These are phyloP conservation scores for Centrapalus pauciflorus DNA, from an alignment of 129 eudicot species.

Conservation along the genomic window DNA sequence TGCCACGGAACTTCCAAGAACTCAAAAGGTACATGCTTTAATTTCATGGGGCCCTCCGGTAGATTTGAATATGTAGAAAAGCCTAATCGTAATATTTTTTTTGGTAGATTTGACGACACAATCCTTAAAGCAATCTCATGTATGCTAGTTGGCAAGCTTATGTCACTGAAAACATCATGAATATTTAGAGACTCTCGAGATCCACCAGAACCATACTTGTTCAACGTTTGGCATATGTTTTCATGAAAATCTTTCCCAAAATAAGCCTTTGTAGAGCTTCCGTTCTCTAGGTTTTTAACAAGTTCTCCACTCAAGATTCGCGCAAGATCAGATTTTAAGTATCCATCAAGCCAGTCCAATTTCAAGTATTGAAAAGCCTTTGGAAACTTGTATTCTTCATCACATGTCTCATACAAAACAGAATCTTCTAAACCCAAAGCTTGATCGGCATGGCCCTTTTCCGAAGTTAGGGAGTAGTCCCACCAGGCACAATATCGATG, in stretches of 20 bases:
- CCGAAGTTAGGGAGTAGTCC: slow-evolving; percentile 31
- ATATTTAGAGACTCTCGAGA: slow-evolving; percentile 16
- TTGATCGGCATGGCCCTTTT: slow-evolving; percentile 29
- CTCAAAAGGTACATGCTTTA: slow-evolving; percentile 30
- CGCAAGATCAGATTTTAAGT: slow-evolving; percentile 32
- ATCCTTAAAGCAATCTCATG: slow-evolving; percentile 53
- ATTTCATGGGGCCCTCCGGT: slow-evolving; percentile 12
- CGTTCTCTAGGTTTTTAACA: slow-evolving; percentile 1
- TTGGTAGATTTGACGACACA: slow-evolving; percentile 48
- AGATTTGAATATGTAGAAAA: slow-evolving; percentile 45
- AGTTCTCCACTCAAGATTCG: slow-evolving; percentile 23
- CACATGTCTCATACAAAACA: slow-evolving; percentile 32
- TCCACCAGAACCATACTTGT: slow-evolving; percentile 24
- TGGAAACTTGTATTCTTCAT: slow-evolving; percentile 30
- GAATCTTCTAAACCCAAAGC: slow-evolving; percentile 31
- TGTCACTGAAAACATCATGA: slow-evolving; percentile 36
- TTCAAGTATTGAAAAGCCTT: slow-evolving; percentile 36
- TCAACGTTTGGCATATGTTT: slow-evolving; percentile 42
- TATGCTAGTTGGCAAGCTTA: slow-evolving; percentile 52
- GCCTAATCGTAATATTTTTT: slow-evolving; percentile 36
- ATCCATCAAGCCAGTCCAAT: slow-evolving; percentile 42
- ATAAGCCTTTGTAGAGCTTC: not conserved
- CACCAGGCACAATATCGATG: slow-evolving; percentile 56
- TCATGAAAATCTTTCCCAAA: slow-evolving; percentile 35
- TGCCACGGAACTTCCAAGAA: slow-evolving; percentile 46